phyloP scores from a whole-genome alignment of 805 yeast species.

The Candida manassasensis region DNA sequence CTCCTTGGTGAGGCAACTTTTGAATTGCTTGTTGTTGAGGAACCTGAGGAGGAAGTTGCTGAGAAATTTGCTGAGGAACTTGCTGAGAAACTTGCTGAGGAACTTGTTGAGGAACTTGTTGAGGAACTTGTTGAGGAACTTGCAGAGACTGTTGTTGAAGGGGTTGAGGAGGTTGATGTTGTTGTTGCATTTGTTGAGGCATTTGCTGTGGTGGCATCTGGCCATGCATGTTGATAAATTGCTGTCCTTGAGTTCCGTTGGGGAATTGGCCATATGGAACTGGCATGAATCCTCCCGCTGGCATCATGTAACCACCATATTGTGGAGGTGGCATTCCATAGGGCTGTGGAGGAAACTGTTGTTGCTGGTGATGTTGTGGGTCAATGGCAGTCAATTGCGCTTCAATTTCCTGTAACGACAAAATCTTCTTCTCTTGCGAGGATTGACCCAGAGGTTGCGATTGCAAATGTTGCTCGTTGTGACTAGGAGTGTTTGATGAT shows the following conservation, averaged over 20 bases:
- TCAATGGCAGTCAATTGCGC: conserved; percentile 60
- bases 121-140: conserved; percentile 10
- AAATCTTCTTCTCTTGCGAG: conserved; percentile 38
- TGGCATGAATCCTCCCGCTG: conserved; percentile 34
- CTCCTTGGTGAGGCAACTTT: conserved; percentile 8
- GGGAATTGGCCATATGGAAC: conserved; percentile 33
- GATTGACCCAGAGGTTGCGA: conserved; percentile 14
- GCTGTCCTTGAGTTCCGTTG: conserved; percentile 22
- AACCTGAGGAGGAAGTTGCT: conserved; percentile 7
- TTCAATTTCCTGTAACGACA: conserved; percentile 82
- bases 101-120: not conserved
- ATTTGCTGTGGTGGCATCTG: conserved; percentile 12
- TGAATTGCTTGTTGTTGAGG: conserved; percentile 10
- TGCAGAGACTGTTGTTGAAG: conserved; percentile 14
- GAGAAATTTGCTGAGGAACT: conserved; percentile 9
- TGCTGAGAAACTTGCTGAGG: conserved; percentile 11
- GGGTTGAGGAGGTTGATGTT: conserved; percentile 1
- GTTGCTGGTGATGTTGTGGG: conserved; percentile 19
- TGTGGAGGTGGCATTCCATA: conserved; percentile 29
- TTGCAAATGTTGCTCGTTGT: conserved; percentile 21
- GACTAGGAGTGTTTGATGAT: conserved; percentile 25
- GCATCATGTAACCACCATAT: conserved; percentile 38
- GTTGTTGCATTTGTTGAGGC: conserved; percentile 12
- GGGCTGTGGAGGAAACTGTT: conserved; percentile 29
- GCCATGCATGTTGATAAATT: conserved; percentile 14